Percentiles rank a stretch among this genome's conserved stretches.
Conservation (phyloP, 305 asterid species). For the Fraxinus sp. region DNA sequence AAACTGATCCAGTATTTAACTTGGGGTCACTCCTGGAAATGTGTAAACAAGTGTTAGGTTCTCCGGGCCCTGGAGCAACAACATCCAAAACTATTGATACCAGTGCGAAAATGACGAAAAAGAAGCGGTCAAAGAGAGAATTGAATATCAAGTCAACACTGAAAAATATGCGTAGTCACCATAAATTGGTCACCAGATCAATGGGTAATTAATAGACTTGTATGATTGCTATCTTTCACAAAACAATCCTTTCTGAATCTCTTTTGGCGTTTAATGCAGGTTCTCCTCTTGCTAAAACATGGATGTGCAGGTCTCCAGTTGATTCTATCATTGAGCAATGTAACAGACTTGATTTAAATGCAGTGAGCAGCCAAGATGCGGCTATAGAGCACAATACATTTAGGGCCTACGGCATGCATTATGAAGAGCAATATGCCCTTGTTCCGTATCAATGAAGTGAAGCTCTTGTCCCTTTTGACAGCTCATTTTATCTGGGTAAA, state of each 20-base stretch:
- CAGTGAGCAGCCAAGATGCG: slow-evolving; percentile 29
- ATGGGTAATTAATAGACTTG: slow-evolving; percentile 31
- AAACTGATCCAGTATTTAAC: slow-evolving; percentile 43
- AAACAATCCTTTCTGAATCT: slow-evolving; percentile 23
- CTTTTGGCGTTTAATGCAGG: slow-evolving; percentile 55
- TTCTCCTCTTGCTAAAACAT: slow-evolving; percentile 45
- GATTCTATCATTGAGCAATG: slow-evolving; percentile 60
- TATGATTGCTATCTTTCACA: slow-evolving; percentile 22
- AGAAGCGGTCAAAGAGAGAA: slow-evolving; percentile 66
- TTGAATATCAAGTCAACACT: slow-evolving; percentile 35
- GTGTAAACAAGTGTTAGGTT: slow-evolving; percentile 35
- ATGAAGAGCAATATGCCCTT: slow-evolving; percentile 51
- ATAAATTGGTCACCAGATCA: slow-evolving; percentile 28
- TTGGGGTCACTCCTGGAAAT: slow-evolving; percentile 44
- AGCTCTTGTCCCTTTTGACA: slow-evolving; percentile 57
- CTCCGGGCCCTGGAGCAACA: slow-evolving; percentile 33
- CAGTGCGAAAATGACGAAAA: slow-evolving; percentile 40
- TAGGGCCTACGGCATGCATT: slow-evolving; percentile 30
- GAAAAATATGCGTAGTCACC: slow-evolving; percentile 34
- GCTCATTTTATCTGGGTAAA: slow-evolving; percentile 44
- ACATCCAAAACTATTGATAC: slow-evolving; percentile 41
- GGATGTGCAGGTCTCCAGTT: slow-evolving; percentile 44
- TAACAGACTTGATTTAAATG: slow-evolving; percentile 54
- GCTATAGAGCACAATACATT: slow-evolving; percentile 37
- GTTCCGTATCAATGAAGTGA: slow-evolving; percentile 71